Base-by-base conservation (phyloP, 83 land plant genomes). In the Isoetes engelmannii region DNA sequence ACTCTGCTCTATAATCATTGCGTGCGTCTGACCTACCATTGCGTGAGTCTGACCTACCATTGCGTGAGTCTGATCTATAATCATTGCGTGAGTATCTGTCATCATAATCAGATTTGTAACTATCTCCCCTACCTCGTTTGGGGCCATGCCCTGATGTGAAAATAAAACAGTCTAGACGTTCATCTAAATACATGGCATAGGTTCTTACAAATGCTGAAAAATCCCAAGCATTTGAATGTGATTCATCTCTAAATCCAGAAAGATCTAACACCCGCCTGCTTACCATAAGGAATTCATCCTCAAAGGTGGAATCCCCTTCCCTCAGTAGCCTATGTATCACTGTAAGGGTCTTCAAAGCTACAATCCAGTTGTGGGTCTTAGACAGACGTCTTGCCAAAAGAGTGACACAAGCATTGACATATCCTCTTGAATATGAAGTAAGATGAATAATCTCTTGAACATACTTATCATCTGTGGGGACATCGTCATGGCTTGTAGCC, bases 401-500 rank as follows among this genome's bases (percentile, higher is more conserved):
- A 6, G 72, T 78, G 59, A 84, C 87, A 65, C 81, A 80, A 5
- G 83, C 79, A 46, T 80, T 78, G 42, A 82, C 74, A 10, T 78
- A 66, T 12, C 69, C 61, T 42, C 73, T 74, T 55, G 81, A 80
- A 69, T 79, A 74, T 10, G 80, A 57, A 37, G 79, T 67, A 21
- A 77, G 74, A 48, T 57, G 74, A 41, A 87, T 53, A 54, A 90
- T 57, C 28, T 85, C 89, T 19, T 71, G 49, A 0, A 87, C 77
- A 61, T 83, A 71, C 28, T 77, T 79, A 4, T 87, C 87, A 10
- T 85, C 85, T 7, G 75, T 45, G 55, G 85, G 86, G 51, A 56
- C 62, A 7, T 90, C 92, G 47, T 85, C 92, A 66, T 87, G 96
- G 63, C 83, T 78, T 48, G 96, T 90, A 48, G 96, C 85, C 56